Base-by-base conservation (phyloP, 1,139 yeast genomes). In the Spathaspora sp. region DNA sequence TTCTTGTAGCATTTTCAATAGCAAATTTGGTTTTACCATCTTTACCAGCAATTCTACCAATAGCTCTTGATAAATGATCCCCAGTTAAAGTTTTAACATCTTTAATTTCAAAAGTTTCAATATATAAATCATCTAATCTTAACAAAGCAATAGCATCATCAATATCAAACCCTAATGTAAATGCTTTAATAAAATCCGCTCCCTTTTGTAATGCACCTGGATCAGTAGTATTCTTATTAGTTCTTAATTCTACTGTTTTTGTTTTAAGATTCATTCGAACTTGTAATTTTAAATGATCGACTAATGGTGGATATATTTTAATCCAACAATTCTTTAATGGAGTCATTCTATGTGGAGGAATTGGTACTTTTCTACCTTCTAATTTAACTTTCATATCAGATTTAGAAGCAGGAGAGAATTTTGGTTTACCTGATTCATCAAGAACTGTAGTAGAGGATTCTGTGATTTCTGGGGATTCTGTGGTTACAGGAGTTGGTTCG, bases 21-120 rank as follows among this genome's bases (percentile, higher is more conserved):
- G 99, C 97, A 67, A 91, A 93, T 72, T 93, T 93, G 52, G 99
- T 93, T 70, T 91, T 91, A 62, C 99, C 99, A 64, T 93, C 99
- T 64, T 93, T 95, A 67, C 99, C 99, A 20, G 99, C 99, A 67
- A 93, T 93, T 78, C 99, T 90, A 59, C 99, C 99, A 64, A 93
- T 93, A 16, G 99, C 99, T 76, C 99, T 85, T 42, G 96, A 86
- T 66, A 93, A 78, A 79, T 93, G 99, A 68, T 93, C 99, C 18
- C 99, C 99, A 31, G 84, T 84, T 56, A 93, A 75, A 2, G 97
- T 91, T 71, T 93, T 95, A 50, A 93, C 98, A 68, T 93, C 99
- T 68, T 95, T 93, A 58, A 93, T 80, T 64, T 93, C 99, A 64
- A 93, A 93, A 2, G 98, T 90, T 68, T 93, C 99, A 55, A 95